A percentile compares a stretch with the other conserved stretches of the same genome.
Conservation (phyloP, 2,329 filamentous ascomycete species). For the Diaporthe vaccinii region DNA sequence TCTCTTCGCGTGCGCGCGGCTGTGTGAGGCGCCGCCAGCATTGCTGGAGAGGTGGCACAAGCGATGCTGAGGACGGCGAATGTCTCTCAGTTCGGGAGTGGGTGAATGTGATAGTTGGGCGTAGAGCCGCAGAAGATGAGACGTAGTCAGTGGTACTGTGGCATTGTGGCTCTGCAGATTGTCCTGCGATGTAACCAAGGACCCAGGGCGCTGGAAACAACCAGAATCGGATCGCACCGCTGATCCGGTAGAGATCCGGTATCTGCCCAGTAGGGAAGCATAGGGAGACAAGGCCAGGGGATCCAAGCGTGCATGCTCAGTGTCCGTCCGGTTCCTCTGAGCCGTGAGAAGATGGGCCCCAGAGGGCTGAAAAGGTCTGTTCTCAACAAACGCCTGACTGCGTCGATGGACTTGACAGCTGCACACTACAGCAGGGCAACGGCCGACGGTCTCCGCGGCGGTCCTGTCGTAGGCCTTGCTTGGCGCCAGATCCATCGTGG, state of each 20-base stretch:
- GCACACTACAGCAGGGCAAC: slow-evolving; percentile 16
- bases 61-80: not conserved
- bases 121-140: slow-evolving; percentile 31
- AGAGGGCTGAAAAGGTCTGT: slow-evolving; percentile 8
- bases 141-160: slow-evolving; percentile 19
- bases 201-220: slow-evolving; percentile 21
- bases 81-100: slow-evolving; percentile 12
- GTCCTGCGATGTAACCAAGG: slow-evolving; percentile 23
- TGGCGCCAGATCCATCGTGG: not conserved
- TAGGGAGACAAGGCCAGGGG: not conserved
- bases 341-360: not conserved
- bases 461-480: not conserved
- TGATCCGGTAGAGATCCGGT: slow-evolving; percentile 18
- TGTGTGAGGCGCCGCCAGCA: slow-evolving; percentile 7
- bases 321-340: not conserved
- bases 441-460: slow-evolving; percentile 9
- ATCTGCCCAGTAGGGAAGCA: slow-evolving; percentile 6
- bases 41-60: slow-evolving; percentile 6
- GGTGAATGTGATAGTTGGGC: not conserved
- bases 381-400: not conserved
- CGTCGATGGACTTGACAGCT: slow-evolving; percentile 1
- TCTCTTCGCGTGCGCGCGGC: slow-evolving; percentile 7
- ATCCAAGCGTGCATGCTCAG: slow-evolving; percentile 14
- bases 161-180: slow-evolving; percentile 13
- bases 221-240: slow-evolving; percentile 19